These are phyloP conservation scores for Protea cynaroides DNA, from an alignment of 164 flowering plant genomes.

Conservation along the genomic window DNA sequence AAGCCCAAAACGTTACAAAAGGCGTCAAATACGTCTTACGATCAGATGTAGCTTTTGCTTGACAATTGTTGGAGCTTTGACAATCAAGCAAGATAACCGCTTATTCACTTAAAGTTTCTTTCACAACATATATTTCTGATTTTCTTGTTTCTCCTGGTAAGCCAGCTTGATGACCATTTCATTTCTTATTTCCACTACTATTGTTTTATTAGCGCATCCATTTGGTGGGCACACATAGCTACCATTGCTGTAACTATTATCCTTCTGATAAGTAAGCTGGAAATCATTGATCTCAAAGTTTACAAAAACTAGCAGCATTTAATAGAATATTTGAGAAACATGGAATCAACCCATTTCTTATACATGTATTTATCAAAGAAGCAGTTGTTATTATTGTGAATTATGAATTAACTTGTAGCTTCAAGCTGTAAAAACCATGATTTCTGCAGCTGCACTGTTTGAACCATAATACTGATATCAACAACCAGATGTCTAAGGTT, in stretches of 20 bases:
- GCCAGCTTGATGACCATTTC: not conserved
- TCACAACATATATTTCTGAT: not conserved
- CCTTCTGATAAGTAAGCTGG: not conserved
- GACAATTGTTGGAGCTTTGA: conserved; percentile 15
- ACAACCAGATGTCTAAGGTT: no score
- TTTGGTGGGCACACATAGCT: not conserved
- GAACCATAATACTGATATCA: no score
- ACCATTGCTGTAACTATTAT: not conserved
- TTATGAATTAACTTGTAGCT: no score
- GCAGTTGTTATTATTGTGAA: no score
- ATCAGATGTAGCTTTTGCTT: conserved; percentile 84
- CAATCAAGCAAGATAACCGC: conserved; percentile 5
- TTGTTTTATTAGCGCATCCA: no score
- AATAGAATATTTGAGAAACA: no score
- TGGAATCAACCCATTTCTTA: no score
- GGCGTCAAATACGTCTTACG: conserved; percentile 87
- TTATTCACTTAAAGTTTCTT: not conserved
- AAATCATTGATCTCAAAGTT: no score
- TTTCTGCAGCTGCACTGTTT: no score
- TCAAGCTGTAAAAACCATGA: no score
- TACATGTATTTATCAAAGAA: no score
- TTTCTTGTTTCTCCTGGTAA: not conserved
- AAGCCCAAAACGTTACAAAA: conserved; percentile 73
- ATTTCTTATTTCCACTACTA: not conserved
- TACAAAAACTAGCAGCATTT: no score